These are phyloP conservation scores for Cyberlindnera amylophila DNA, from an alignment of 805 yeast species.

Conservation along the genomic window DNA sequence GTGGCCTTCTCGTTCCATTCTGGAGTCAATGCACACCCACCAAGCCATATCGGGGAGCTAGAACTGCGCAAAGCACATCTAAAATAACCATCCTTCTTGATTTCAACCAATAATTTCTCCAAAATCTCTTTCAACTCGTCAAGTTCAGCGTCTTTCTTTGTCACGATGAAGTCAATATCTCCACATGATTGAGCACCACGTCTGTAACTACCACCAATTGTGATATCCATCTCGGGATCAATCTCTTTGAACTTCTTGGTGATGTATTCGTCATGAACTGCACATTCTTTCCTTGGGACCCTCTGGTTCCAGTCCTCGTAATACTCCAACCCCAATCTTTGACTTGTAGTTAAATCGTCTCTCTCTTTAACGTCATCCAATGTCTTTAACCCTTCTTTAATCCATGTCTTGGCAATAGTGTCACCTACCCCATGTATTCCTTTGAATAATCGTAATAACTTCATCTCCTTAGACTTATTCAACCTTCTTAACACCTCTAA, in stretches of 20 bases:
- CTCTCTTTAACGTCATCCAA: slow-evolving; percentile 35
- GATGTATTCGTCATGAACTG: slow-evolving; percentile 36
- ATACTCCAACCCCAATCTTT: slow-evolving; percentile 40
- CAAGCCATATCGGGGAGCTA: slow-evolving; percentile 29
- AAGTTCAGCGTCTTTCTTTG: slow-evolving; percentile 32
- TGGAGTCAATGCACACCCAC: slow-evolving; percentile 33
- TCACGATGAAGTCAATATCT: slow-evolving; percentile 50
- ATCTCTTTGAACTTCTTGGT: slow-evolving; percentile 24
- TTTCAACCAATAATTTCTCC: slow-evolving; percentile 20
- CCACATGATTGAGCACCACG: slow-evolving; percentile 46
- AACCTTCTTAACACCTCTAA: slow-evolving; percentile 22
- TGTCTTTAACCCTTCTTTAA: slow-evolving; percentile 34
- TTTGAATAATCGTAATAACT: slow-evolving; percentile 32
- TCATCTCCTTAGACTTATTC: slow-evolving; percentile 26
- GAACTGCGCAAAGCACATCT: slow-evolving; percentile 21
- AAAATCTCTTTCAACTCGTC: slow-evolving; percentile 22
- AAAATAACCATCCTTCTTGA: slow-evolving; percentile 28
- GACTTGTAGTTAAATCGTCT: slow-evolving; percentile 28
- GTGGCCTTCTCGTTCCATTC: slow-evolving; percentile 24
- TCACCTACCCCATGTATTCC: slow-evolving; percentile 50
- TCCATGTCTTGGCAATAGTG: slow-evolving; percentile 37
- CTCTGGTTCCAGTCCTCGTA: slow-evolving; percentile 42
- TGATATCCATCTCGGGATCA: slow-evolving; percentile 34
- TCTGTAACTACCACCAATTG: slow-evolving; percentile 50
- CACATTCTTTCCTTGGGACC: slow-evolving; percentile 45